Evolutionary conservation across 177 flowering plant species (phyloP).

Genomic region (Vitis hybrid): DNA sequence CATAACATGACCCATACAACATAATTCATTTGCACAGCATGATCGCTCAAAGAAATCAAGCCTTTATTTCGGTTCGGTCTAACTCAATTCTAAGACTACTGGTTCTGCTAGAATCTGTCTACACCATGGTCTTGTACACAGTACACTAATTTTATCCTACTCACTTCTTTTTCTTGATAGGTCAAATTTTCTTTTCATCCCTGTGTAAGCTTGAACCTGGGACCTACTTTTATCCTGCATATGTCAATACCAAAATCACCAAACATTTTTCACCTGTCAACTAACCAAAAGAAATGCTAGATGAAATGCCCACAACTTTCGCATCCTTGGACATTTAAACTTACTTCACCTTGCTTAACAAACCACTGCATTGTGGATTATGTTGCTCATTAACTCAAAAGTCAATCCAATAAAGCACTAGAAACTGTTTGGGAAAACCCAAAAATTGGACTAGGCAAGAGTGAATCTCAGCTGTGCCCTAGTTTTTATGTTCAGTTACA

Average conservation of each 20-base stretch:
- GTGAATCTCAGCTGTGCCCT: too few relatives aligned
- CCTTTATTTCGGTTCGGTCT: too few relatives aligned
- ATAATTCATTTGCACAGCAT: neutral
- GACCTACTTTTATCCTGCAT: neutral
- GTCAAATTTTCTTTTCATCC: too few relatives aligned
- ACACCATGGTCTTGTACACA: neutral
- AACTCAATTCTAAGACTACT: too few relatives aligned
- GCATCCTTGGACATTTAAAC: neutral
- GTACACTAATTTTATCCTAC: too few relatives aligned
- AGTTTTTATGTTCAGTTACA: too few relatives aligned
- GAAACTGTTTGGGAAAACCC: neutral
- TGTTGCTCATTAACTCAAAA: neutral
- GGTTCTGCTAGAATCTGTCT: neutral
- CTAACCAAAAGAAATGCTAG: neutral
- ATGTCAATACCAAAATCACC: neutral
- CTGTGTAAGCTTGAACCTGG: too few relatives aligned
- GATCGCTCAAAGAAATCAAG: too few relatives aligned
- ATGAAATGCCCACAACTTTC: neutral
- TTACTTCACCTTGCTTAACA: constrained; percentile 3
- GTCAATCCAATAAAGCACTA: neutral
- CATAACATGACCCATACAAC: too few relatives aligned
- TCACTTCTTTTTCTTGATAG: too few relatives aligned
- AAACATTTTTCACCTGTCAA: neutral
- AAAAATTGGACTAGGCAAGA: too few relatives aligned
- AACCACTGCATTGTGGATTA: neutral